Evolutionary conservation across 441 rosid species (phyloP).

Genomic region (Hura crepitans): DNA sequence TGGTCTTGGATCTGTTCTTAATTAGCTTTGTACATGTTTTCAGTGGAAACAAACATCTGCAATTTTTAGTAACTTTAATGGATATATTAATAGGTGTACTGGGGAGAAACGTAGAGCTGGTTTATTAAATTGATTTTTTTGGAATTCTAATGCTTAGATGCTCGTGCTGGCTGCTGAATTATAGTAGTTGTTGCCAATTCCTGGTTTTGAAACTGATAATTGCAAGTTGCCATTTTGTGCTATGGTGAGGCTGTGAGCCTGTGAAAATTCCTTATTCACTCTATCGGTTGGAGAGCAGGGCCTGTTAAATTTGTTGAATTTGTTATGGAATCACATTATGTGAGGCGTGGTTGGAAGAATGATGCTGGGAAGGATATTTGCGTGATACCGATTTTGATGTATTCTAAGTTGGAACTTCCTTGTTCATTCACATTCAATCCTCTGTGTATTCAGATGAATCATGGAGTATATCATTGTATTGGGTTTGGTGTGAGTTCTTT

Average conservation of each 20-base stretch:
- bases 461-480: neutral
- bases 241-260: neutral
- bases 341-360: neutral
- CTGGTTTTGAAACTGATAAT: neutral
- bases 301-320: neutral
- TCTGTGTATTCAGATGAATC: neutral
- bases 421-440: neutral
- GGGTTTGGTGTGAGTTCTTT: neutral
- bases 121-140: neutral
- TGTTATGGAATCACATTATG: neutral
- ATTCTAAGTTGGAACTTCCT: neutral
- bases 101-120: neutral
- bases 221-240: neutral
- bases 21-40: neutral
- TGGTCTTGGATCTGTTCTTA: neutral
- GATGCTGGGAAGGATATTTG: too few species aligned
- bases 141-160: neutral
- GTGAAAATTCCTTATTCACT: too few species aligned
- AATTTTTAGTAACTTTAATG: neutral
- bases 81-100: neutral
- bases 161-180: neutral
- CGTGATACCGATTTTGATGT: neutral
- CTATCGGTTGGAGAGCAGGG: neutral
- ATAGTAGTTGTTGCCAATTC: neutral
- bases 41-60: too few species aligned